A percentile compares a stretch with the other conserved stretches of the same genome.
Conservation (phyloP, 1,139 yeast genomes). For the Suhomyces atakaporum region DNA sequence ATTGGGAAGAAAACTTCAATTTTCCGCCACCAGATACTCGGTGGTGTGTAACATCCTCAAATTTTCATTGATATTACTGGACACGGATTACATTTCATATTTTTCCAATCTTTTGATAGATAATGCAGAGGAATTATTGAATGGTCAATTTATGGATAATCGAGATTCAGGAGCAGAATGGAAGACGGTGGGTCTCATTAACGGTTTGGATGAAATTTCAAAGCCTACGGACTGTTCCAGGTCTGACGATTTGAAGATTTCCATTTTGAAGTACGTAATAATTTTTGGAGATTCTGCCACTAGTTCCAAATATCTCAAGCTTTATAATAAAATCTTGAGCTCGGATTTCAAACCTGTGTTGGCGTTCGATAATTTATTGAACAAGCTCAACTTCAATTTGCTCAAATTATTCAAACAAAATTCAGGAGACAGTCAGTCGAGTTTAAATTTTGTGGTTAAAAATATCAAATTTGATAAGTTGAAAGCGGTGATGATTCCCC, state of each 20-base stretch:
- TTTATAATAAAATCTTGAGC: constrained; percentile 10
- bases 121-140: constrained; percentile 8
- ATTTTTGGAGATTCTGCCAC: constrained; percentile 11
- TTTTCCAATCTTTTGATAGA: constrained; percentile 23
- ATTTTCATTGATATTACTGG: constrained; percentile 37
- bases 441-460: constrained; percentile 32
- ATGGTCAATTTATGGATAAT: constrained; percentile 38
- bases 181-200: constrained; percentile 24
- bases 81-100: constrained; percentile 33
- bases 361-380: constrained; percentile 8
- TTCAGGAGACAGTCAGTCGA: constrained; percentile 28
- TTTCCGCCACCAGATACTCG: constrained; percentile 41
- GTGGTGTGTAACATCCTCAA: constrained; percentile 38
- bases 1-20: constrained; percentile 44
- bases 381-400: constrained; percentile 22
- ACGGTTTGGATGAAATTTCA: not conserved
- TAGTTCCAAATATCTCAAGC: constrained; percentile 10
- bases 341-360: constrained; percentile 8
- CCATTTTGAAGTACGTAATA: constrained; percentile 16
- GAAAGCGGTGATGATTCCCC: constrained; percentile 16
- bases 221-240: constrained; percentile 7
- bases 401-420: constrained; percentile 27
- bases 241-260: constrained; percentile 8
- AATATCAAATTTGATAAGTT: constrained; percentile 33
- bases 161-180: constrained; percentile 51